Evolutionary conservation across 495 filamentous ascomycete genomes (phyloP).

Genomic region (Xylaria palmicola): DNA sequence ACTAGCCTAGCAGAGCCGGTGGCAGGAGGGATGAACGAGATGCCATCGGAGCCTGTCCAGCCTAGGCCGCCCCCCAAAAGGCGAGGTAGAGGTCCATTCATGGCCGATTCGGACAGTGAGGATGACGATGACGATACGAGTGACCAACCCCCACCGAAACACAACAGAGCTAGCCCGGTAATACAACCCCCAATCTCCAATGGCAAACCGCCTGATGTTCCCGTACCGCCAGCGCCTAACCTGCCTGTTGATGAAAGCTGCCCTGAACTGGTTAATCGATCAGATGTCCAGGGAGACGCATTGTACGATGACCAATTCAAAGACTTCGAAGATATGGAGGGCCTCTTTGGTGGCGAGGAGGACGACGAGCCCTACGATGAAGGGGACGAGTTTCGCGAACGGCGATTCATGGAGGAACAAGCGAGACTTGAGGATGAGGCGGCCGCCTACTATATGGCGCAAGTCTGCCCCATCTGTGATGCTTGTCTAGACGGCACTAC

Average conservation of each 20-base stretch:
- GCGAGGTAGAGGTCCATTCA: constrained; percentile 52
- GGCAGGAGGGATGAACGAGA: not conserved
- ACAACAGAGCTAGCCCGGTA: not conserved
- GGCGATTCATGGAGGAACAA: constrained; percentile 63
- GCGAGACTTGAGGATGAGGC: constrained; percentile 55
- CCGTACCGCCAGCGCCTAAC: constrained; percentile 24
- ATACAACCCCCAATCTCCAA: not conserved
- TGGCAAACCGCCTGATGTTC: constrained; percentile 3
- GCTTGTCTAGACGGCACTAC: constrained; percentile 57
- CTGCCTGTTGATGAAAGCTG: constrained; percentile 24
- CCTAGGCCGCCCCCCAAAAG: constrained; percentile 7
- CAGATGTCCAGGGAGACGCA: constrained; percentile 53
- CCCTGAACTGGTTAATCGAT: constrained; percentile 22
- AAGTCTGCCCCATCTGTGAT: constrained; percentile 75
- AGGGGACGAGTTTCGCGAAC: constrained; percentile 63
- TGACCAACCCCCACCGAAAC: not conserved
- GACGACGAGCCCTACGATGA: constrained; percentile 46
- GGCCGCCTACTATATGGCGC: constrained; percentile 38
- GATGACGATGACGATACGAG: constrained; percentile 43
- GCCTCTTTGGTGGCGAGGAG: constrained; percentile 45
- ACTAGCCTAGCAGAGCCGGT: not conserved
- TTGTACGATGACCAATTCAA: constrained; percentile 48
- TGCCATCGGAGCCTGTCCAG: not conserved
- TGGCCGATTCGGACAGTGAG: constrained; percentile 69
- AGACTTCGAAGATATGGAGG: constrained; percentile 66